Base-by-base conservation (phyloP, 345 rosid genomes). In the Citrus medica region DNA sequence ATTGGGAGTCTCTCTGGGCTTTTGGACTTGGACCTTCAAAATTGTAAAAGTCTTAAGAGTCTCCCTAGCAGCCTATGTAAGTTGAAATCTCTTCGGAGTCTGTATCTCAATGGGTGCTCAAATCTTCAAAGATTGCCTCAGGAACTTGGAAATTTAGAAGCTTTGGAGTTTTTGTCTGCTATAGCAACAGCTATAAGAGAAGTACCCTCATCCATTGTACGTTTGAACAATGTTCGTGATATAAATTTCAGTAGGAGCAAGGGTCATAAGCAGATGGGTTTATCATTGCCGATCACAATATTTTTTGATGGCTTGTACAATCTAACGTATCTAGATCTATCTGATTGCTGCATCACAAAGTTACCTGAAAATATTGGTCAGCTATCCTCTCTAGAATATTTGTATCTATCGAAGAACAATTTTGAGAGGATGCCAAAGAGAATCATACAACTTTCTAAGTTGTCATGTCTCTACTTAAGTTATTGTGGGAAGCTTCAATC, bases 401-500 rank as follows among this genome's bases (percentile, higher is more conserved):
- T 42, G 48, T 10, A 42, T 42, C 48, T 42, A 10, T 42, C 48
- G 14, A 42, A 42, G 48, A 42, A 42, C 48, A 42, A 10, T 42
- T 42, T 3, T 42, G 14, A 42, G 14, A 10, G 48, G 14, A 42
- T 42, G 10, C 48, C 48, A 42, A 42, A 42, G 10, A 42, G 48
- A 14, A 9, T 87, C 70, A 78, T 37, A 64, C 76, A 65, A 22
- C 88, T 83, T 48, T 61, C 79, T 51, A 38, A 75, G n/a, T 81
- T 83, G 40, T 48, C 1, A 19, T 55, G 6, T 37, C 79, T 85
- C 22, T 0, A 42, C 16, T n/a, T 87, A 28, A 58, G 51, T 63
- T 69, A 69, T 25, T 87, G 88, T 55, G 75, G 24, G 77, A 61
- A 71, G 69, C 88, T 87, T 64, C 77, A 65, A 71, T 82, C 83